Base-by-base conservation (phyloP, 2,329 filamentous ascomycete species). In the Dactylonectria macrodidyma region DNA sequence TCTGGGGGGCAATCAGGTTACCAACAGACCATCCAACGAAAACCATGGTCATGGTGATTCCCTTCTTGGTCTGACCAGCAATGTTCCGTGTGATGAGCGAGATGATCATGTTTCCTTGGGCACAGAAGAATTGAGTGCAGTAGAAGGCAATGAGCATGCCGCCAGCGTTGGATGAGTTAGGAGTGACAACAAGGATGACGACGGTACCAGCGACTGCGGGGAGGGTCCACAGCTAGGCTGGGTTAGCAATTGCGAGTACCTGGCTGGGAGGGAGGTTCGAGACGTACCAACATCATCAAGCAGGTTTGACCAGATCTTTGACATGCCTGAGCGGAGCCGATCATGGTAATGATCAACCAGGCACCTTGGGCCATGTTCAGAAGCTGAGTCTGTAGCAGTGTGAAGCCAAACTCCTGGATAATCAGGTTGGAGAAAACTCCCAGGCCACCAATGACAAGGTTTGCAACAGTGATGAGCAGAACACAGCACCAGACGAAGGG, bases 11-110 rank as follows among this genome's bases (percentile, higher is more conserved):
- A 5, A 80, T 77, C 58, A 84, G 80, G 41, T 85, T 85, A 1
- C 83, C 83, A 9, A 78, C 76, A 34, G 81, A 82, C 70, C 83
- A 84, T 12, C 76, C 80, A 7, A 84, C 71, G 62, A 84, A 84
- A 26, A 81, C 78, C 65, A 84, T 76, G 1, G 81, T 78, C 1
- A 82, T 80, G 12, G 82, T 79, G 0, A 79, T 82, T 62, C 81
- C 80, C 68, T 84, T 84, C 72, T 85, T 85, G 0, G 83, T 84
- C 56, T 83, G 81, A 0, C 84, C 83, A 3, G 79, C 81, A 36
- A 82, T 79, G 65, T 85, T 84, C 7, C 80, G 75, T 5, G 80
- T 79, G 7, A 83, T 79, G 0, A 85, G 76, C 0, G 82, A 83
- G 69, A 84, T 81, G 7, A 80, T 79, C 41, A 85, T 77, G 47